Evolutionary conservation across 2,329 filamentous ascomycete species (phyloP).

Genomic region (Berkeleyomyces rouxiae): DNA sequence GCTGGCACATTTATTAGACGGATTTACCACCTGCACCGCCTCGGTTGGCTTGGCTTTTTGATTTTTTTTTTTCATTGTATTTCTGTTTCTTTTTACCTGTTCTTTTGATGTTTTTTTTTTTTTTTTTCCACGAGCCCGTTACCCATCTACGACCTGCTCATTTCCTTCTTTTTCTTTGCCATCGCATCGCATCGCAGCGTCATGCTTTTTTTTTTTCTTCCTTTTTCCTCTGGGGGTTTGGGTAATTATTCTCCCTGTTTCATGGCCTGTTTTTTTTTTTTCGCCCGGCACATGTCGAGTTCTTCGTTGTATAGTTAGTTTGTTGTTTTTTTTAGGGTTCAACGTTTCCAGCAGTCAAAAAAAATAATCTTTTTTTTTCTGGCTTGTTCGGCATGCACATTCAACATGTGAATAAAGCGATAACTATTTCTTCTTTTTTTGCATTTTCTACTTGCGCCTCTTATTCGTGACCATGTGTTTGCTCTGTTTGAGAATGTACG

Average conservation of each 20-base stretch:
- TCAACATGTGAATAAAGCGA: not conserved
- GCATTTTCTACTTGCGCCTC: not conserved
- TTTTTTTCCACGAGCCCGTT: not conserved
- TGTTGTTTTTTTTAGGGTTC: no score
- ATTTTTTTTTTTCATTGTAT: not conserved
- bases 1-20: not conserved
- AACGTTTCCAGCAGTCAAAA: not conserved
- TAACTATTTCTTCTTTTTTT: not conserved
- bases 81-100: not conserved
- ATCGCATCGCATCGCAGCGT: no score
- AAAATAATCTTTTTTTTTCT: not conserved
- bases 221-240: no score
- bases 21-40: not conserved
- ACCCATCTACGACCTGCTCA: not conserved
- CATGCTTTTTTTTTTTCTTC: no score
- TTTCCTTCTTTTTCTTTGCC: not conserved
- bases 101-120: not conserved
- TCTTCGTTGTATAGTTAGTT: no score
- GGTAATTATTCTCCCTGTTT: no score
- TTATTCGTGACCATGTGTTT: no score
- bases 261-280: no score
- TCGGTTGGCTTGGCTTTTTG: not conserved
- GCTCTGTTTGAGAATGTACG: no score
- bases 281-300: no score
- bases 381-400: no score